Conservation (phyloP, 164 flowering plant genomes). For the Amborella trichopoda region DNA sequence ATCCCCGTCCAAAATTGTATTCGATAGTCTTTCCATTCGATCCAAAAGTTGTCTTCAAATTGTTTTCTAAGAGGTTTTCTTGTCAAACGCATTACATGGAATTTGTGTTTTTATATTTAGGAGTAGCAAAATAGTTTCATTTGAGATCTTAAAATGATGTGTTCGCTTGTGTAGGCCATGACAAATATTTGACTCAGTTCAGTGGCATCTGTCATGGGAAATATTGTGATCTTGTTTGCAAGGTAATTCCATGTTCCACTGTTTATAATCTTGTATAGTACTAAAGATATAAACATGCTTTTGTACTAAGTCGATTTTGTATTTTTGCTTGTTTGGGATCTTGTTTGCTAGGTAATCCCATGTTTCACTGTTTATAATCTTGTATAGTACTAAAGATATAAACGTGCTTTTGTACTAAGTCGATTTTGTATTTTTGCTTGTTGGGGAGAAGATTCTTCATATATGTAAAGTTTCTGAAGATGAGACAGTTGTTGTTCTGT, state of each 20-base stretch:
- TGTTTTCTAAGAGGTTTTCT: too few relatives aligned
- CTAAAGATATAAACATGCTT: neutral
- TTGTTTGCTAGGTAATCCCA: neutral
- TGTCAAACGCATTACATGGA: too few relatives aligned
- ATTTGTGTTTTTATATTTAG: too few relatives aligned
- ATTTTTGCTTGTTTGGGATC: neutral
- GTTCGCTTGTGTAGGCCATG: constrained; percentile 24
- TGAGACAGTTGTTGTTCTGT: constrained; percentile 46
- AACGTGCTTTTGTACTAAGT: neutral
- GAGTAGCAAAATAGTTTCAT: too few relatives aligned
- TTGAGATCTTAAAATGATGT: too few relatives aligned
- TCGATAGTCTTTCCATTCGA: too few relatives aligned
- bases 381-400: neutral
- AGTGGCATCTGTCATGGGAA: constrained; percentile 36
- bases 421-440: constrained; percentile 2
- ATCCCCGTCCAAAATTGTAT: too few relatives aligned
- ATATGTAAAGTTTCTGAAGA: constrained; percentile 28
- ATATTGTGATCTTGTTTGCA: constrained; percentile 39
- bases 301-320: neutral
- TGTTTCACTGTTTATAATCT: too few relatives aligned
- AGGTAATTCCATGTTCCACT: too few relatives aligned
- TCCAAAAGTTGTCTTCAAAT: too few relatives aligned
- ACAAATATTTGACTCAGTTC: constrained; percentile 17
- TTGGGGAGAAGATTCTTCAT: constrained; percentile 45
- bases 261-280: too few relatives aligned